Base-by-base conservation (phyloP, 148 eudicot genomes). In the Linanthus parryae region DNA sequence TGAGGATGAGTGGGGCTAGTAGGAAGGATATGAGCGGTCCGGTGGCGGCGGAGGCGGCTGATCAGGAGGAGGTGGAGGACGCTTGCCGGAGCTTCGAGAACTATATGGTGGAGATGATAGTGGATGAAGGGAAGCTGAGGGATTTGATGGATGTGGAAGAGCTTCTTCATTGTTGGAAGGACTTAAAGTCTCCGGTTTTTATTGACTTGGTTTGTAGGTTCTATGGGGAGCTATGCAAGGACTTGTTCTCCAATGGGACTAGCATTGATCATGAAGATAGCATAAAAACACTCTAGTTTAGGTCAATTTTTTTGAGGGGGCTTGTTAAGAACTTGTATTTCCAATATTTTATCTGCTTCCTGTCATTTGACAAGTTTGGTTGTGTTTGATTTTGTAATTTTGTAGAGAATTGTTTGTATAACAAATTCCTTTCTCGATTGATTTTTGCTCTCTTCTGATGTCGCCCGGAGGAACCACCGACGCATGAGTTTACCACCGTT, bases 171-270 rank as follows among this genome's bases (percentile, higher is more conserved):
- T 80, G 90, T 66, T 90, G 97, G 97, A 78, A 69, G 66, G 77
- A 74, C 36, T 76, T 90, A 1, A 83, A 74, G 30, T 67, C 66
- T 54, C 95, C 88, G 0, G 64, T 90, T 33, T 90, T 86, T 43
- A 41, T 76, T 13, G 84, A 78, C 43, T 66, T 90, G 82, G 97
- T 90, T 7, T 59, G 81, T 58, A 75, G 84, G 37, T 91, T 91
- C 62, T 91, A 91, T 64, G 85, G 95, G 8, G 94, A 91, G 61
- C 51, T 86, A 35, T 91, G 94, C 60, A 66, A 52, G 51, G 97
- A 91, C 61, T 62, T 83, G 62, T 83, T 85, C 45, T 65, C 72
- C 18, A 68, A 54, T 12, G 54, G 68, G 16, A n/a, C n/a, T n/a
- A n/a, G n/a, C n/a, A n/a, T n/a, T n/a, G n/a, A n/a, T n/a, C n/a